Evolutionary conservation across 2,329 filamentous ascomycete species (phyloP), one percentile per base, ranked within the genome.

Genomic region (Arthrobotrys iridis): DNA sequence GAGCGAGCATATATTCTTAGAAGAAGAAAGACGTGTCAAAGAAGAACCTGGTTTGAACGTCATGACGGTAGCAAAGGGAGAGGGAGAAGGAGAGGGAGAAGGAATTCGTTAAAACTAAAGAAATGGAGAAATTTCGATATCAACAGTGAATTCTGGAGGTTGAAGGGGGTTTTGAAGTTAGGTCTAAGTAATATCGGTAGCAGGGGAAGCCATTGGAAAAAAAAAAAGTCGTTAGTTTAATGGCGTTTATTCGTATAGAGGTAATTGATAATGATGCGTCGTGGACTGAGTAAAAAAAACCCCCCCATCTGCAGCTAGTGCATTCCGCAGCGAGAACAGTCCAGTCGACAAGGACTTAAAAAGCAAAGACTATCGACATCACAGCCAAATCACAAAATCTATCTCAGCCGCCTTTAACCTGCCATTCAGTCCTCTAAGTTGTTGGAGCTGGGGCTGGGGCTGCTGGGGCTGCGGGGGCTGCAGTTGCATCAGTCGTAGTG

Each of bases 401-500:
- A 50, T 66, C 50, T 55, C 52, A 45, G 24, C 45, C 28, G 26
- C 55, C 13, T 64, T 45, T 35, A 50, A 57, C 46, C 37, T 48
- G 37, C 13, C 37, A 33, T n/a, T 13, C 24, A 58, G 40, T 30
- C 11, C 33, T 43, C 57, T 68, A 64, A 15, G 55, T 35, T 5
- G 55, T 64, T 28, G 35, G 63, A 10, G 55, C 59, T 28, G 35
- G 63, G 35, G 57, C 22, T 7, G 71, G 71, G 8, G 57, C 71
- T 15, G 45, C 71, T 4, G 71, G 48, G 33, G 59, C 26, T 11
- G 57, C 35, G 74, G 55, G 83, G 73, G 83, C 82, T 59, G 84
- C 81, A 65, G 84, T 80, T 28, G 84, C 82, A 74, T 84, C 81
- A 72, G 83, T 82, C 30, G 83, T 80, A 18, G 81, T 81, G 68